Conservation (phyloP, 805 yeast species). For the Metschnikowia santaceciliae region DNA sequence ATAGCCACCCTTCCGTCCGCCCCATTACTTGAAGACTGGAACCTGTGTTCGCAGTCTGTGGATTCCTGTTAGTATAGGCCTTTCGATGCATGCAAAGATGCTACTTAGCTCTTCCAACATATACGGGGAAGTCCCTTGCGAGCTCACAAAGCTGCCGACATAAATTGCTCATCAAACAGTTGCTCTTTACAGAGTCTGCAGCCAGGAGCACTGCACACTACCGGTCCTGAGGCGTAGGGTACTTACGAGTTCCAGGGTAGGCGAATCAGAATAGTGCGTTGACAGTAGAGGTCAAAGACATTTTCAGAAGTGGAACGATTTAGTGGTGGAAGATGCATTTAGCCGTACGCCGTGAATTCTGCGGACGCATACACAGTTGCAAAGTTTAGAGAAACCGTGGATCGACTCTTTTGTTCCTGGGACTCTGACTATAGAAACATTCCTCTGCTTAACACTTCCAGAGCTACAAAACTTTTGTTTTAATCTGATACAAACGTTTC, state of each 20-base stretch:
- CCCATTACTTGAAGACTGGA: neutral
- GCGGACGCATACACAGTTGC: neutral
- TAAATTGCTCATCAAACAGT: neutral
- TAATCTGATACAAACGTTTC: neutral
- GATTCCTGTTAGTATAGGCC: no score
- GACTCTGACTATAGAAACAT: neutral
- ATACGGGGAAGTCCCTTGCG: neutral
- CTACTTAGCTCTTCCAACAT: neutral
- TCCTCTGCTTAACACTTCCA: no score
- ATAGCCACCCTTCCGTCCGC: no score
- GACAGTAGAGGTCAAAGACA: neutral
- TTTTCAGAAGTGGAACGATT: neutral
- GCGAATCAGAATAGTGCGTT: neutral
- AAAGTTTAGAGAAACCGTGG: neutral
- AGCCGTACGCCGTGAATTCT: neutral
- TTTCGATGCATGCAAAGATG: neutral
- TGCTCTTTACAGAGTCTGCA: neutral
- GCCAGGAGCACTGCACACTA: neutral
- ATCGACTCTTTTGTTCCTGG: neutral
- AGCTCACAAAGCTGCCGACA: neutral
- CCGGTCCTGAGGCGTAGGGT: neutral
- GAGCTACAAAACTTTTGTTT: neutral
- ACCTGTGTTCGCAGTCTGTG: neutral
- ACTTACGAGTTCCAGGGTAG: neutral
- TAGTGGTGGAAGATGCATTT: neutral